Conservation (phyloP, 1,139 yeast species). For the Candida sojae region DNA sequence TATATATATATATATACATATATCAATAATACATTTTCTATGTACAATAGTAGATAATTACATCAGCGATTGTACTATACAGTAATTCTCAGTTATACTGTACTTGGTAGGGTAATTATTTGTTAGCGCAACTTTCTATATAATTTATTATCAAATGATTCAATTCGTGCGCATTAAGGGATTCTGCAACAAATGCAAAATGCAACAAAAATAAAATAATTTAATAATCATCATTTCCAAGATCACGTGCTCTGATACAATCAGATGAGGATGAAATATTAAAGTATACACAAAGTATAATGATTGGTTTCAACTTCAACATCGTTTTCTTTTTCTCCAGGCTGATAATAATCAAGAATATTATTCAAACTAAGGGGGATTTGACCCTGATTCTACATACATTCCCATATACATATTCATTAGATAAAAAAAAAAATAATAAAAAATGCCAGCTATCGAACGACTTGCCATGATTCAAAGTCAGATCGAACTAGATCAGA, state of each 20-base stretch:
- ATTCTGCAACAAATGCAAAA: background rate
- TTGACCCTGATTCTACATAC: too few species aligned
- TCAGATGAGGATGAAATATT: background rate
- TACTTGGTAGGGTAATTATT: too few species aligned
- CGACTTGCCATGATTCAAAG: constrained; percentile 22
- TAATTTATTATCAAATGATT: too few species aligned
- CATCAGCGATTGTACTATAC: too few species aligned
- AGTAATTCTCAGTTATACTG: too few species aligned
- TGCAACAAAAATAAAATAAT: background rate
- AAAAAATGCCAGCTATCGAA: constrained; percentile 11
- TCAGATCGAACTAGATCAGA: constrained; percentile 15
- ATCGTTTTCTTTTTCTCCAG: background rate
- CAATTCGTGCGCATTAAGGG: too few species aligned
- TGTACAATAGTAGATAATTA: too few species aligned
- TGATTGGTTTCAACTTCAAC: background rate
- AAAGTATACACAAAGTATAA: background rate
- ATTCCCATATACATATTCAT: background rate
- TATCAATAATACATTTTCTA: too few species aligned
- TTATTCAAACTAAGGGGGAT: too few species aligned
- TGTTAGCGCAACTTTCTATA: too few species aligned
- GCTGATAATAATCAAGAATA: too few species aligned
- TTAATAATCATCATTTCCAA: background rate
- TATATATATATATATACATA: too few species aligned
- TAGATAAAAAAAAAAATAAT: background rate
- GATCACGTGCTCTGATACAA: constrained; percentile 1